phyloP scores from a whole-genome alignment of 805 yeast species.

The Torulaspora franciscae region DNA sequence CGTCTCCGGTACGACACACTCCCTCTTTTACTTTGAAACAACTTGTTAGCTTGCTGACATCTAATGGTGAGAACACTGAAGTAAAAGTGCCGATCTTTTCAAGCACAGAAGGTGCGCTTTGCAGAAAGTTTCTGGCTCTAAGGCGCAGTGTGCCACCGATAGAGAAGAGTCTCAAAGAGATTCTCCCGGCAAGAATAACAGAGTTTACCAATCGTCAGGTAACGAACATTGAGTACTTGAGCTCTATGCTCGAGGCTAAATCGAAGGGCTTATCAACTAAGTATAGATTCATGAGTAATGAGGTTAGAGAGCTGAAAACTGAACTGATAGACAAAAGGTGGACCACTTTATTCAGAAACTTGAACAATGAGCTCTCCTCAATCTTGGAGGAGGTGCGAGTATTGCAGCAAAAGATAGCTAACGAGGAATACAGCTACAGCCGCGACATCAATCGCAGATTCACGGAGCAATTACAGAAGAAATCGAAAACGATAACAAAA shows the following conservation, averaged over 20 bases:
- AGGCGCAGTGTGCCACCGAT: constrained; percentile 46
- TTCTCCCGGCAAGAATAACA: constrained; percentile 48
- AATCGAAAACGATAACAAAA: constrained; percentile 39
- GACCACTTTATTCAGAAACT: constrained; percentile 47
- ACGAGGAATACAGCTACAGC: constrained; percentile 10
- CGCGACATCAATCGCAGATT: constrained; percentile 23
- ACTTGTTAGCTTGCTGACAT: constrained; percentile 32
- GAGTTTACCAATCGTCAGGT: constrained; percentile 38
- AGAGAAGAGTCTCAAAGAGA: constrained; percentile 45
- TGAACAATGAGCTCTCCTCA: constrained; percentile 41
- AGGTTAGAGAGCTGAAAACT: constrained; percentile 40
- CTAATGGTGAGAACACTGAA: constrained; percentile 25
- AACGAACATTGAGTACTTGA: constrained; percentile 24
- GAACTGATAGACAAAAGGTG: constrained; percentile 52
- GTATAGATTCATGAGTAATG: constrained; percentile 41
- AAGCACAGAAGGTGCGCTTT: constrained; percentile 38
- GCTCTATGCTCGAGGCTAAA: constrained; percentile 36
- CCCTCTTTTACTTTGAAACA: constrained; percentile 38
- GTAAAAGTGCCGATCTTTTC: constrained; percentile 40
- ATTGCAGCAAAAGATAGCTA: constrained; percentile 11
- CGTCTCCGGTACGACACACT: constrained; percentile 41
- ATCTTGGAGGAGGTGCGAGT: constrained; percentile 24
- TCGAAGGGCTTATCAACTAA: constrained; percentile 40
- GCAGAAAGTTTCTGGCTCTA: constrained; percentile 41
- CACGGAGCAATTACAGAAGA: constrained; percentile 35